Conservation (phyloP, 345 rosid species). For the Ricinus communis region DNA sequence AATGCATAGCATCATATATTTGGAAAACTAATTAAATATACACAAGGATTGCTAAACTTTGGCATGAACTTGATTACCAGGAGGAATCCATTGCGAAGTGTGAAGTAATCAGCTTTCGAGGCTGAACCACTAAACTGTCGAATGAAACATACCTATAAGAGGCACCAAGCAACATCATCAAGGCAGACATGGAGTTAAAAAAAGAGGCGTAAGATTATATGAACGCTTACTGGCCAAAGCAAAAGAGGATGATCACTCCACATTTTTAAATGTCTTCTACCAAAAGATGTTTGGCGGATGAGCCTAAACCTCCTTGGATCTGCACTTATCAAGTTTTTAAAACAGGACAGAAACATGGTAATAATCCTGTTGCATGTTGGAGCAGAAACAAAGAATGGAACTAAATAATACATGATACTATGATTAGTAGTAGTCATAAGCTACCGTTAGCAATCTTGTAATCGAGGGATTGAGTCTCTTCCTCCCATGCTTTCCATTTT, state of each 20-base stretch:
- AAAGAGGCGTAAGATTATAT: not conserved
- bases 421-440: too few species aligned
- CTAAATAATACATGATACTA: too few species aligned
- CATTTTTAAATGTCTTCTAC: constrained; percentile 21
- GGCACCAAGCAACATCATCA: not conserved
- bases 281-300: constrained; percentile 25
- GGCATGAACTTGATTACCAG: constrained; percentile 14
- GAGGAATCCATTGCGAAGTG: constrained; percentile 28
- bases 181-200: not conserved
- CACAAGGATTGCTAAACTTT: not conserved
- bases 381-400: too few species aligned
- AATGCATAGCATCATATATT: not conserved
- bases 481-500: constrained; percentile 38
- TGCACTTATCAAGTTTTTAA: not conserved
- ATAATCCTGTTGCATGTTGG: too few species aligned
- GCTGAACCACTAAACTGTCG: constrained; percentile 27
- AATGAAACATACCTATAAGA: constrained; percentile 28
- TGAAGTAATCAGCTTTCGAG: constrained; percentile 29
- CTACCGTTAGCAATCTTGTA: constrained; percentile 31
- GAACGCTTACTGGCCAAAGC: constrained; percentile 31
- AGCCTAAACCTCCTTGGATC: constrained; percentile 35
- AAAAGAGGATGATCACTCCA: constrained; percentile 24
- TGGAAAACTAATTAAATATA: too few species aligned
- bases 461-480: constrained; percentile 29
- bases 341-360: too few species aligned